These are phyloP conservation scores for Bertia moriformis DNA, from an alignment of 2,329 filamentous ascomycete species.

Conservation along the genomic window DNA sequence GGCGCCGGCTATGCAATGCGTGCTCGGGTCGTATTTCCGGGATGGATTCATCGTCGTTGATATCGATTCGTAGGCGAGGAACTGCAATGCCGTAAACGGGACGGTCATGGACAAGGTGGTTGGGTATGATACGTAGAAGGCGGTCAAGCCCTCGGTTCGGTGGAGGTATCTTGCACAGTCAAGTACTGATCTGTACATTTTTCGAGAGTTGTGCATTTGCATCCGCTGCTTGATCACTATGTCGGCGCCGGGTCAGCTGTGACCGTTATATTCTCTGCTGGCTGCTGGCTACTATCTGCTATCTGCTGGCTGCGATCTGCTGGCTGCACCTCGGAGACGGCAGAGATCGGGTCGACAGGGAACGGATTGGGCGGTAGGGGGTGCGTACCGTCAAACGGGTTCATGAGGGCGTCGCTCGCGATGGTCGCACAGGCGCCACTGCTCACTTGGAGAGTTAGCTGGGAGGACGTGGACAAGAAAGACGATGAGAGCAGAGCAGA, in stretches of 20 bases:
- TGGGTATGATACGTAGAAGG: slow-evolving; percentile 97
- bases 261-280: not conserved
- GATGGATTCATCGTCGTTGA: slow-evolving; percentile 83
- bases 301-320: not conserved
- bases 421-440: slow-evolving; percentile 93
- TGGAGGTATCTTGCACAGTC: slow-evolving; percentile 86
- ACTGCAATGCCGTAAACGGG: slow-evolving; percentile 91
- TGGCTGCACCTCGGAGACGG: slow-evolving; percentile 2
- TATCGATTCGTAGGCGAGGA: slow-evolving; percentile 92
- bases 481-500: not conserved
- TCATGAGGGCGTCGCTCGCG: slow-evolving; percentile 96
- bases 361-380: not conserved
- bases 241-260: slow-evolving; percentile 1
- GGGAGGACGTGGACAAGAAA: slow-evolving; percentile 4
- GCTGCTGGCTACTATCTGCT: not conserved
- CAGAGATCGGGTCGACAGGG: not conserved
- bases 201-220: slow-evolving; percentile 90
- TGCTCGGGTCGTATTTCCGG: slow-evolving; percentile 78
- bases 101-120: slow-evolving; percentile 98
- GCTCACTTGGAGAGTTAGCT: slow-evolving; percentile 45
- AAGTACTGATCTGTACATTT: slow-evolving; percentile 68
- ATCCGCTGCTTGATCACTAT: slow-evolving; percentile 97
- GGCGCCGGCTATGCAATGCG: slow-evolving; percentile 83
- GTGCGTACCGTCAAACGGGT: slow-evolving; percentile 85
- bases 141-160: slow-evolving; percentile 69